Evolutionary conservation across 140 eudicot genomes (phyloP).

Genomic region (Cichorium intybus): DNA sequence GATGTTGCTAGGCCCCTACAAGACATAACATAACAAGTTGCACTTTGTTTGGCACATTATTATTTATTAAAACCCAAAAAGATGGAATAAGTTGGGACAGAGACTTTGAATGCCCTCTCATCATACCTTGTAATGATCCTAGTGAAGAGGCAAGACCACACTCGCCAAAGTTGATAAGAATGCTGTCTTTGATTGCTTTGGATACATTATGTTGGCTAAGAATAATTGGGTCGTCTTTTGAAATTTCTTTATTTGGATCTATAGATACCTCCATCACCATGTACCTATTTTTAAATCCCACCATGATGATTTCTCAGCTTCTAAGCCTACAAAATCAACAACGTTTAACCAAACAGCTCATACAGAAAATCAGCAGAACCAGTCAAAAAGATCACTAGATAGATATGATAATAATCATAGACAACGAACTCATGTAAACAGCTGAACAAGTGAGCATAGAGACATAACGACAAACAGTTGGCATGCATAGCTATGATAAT

Average conservation of each 20-base stretch:
- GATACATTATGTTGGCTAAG: conserved; percentile 68
- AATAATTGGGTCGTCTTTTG: conserved; percentile 64
- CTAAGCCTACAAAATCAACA: conserved; percentile 23
- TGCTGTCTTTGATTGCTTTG: conserved; percentile 79
- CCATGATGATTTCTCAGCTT: conserved; percentile 51
- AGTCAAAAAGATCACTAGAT: too few relatives aligned
- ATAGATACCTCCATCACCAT: conserved; percentile 88
- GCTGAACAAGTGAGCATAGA: too few relatives aligned
- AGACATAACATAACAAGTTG: too few relatives aligned
- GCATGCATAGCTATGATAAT: too few relatives aligned
- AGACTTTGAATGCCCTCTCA: background rate
- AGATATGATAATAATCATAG: too few relatives aligned
- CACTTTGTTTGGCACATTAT: background rate
- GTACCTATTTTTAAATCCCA: conserved; percentile 85
- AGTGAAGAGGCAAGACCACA: conserved; percentile 85
- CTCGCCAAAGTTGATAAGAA: conserved; percentile 89
- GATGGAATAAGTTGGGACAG: too few relatives aligned
- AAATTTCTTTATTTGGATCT: conserved; percentile 71
- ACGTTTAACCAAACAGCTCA: background rate
- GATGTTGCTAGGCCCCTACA: too few relatives aligned
- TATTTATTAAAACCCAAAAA: too few relatives aligned
- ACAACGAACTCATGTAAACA: too few relatives aligned
- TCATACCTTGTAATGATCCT: conserved; percentile 72
- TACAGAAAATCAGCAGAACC: too few relatives aligned
- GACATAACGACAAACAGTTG: too few relatives aligned